Conservation (phyloP, 805 yeast species). For the Lipomyces orientalis region DNA sequence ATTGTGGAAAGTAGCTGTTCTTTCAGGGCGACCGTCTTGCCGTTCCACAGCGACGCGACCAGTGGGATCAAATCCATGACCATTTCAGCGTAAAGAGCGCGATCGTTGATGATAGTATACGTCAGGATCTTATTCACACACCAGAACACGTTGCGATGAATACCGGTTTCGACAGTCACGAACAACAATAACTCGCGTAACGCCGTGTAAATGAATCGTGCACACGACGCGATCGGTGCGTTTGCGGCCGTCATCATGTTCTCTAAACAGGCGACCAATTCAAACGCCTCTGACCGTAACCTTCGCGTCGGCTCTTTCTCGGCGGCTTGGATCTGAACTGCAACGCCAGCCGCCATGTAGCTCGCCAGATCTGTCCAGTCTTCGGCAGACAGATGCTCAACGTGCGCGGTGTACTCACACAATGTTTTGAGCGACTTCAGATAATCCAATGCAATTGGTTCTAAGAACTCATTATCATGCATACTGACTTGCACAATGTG, state of each 20-base stretch:
- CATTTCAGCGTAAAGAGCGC: conserved; percentile 2
- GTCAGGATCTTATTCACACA: conserved; percentile 19
- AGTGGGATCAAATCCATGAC: conserved; percentile 8
- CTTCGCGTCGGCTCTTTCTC: conserved; percentile 9
- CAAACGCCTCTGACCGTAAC: conserved; percentile 49
- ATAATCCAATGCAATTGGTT: conserved; percentile 35
- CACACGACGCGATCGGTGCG: conserved; percentile 8
- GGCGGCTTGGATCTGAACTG: conserved; percentile 10
- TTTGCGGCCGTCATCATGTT: conserved; percentile 17
- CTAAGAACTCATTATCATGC: conserved; percentile 15
- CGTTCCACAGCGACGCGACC: conserved; percentile 21
- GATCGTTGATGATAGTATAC: conserved; percentile 3
- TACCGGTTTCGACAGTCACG: conserved; percentile 20
- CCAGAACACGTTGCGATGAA: conserved; percentile 18
- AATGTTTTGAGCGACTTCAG: conserved; percentile 27
- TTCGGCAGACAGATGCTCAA: conserved; percentile 35
- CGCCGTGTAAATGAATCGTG: conserved; percentile 5
- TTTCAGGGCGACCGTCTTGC: conserved; percentile 12
- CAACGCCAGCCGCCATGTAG: conserved; percentile 16
- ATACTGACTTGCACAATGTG: conserved; percentile 26
- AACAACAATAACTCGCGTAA: conserved; percentile 14
- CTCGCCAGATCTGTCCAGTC: conserved; percentile 24
- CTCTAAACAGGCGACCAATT: conserved; percentile 23
- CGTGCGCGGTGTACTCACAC: conserved; percentile 34
- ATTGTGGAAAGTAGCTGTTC: conserved; percentile 26